phyloP scores from a whole-genome alignment of 805 yeast genomes.

The Hermanozyma aechmeae region DNA sequence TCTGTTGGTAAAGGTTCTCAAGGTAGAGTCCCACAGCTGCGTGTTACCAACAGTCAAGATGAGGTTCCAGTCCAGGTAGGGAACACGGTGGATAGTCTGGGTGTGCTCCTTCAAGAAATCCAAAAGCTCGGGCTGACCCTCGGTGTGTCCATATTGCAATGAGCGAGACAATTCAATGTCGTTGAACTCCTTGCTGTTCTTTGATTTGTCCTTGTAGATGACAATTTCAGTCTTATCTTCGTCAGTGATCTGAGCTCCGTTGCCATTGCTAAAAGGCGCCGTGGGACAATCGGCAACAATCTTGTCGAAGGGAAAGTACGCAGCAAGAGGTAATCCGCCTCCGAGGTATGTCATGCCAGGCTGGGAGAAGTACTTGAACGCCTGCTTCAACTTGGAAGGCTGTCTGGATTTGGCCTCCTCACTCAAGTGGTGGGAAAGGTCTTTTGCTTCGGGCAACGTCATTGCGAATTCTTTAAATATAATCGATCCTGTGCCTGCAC shows the following conservation, averaged over 20 bases:
- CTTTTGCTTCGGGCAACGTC: constrained; percentile 42
- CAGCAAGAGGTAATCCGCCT: constrained; percentile 90
- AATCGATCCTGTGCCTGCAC: no score
- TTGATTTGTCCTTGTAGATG: constrained; percentile 24
- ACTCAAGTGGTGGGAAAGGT: constrained; percentile 66
- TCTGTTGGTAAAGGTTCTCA: constrained; percentile 66
- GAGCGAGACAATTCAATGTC: constrained; percentile 74
- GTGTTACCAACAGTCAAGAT: constrained; percentile 78
- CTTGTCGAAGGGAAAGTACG: constrained; percentile 86
- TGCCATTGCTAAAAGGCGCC: constrained; percentile 74
- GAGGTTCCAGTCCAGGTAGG: constrained; percentile 57
- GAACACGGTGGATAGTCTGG: constrained; percentile 35
- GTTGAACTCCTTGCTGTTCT: constrained; percentile 11
- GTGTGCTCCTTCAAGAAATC: constrained; percentile 73
- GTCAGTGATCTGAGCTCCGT: constrained; percentile 50
- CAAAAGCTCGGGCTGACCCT: constrained; percentile 68
- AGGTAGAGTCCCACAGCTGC: constrained; percentile 76
- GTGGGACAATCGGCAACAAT: constrained; percentile 62
- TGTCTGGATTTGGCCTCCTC: constrained; percentile 69
- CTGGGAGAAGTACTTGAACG: constrained; percentile 64
- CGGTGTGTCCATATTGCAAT: constrained; percentile 86
- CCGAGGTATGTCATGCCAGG: constrained; percentile 85
- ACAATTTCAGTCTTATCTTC: constrained; percentile 32
- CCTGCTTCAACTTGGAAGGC: constrained; percentile 74
- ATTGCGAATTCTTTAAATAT: constrained; percentile 5